phyloP scores from a whole-genome alignment of 192 early-diverging fungal species.

The Chytriomyces sp. region DNA sequence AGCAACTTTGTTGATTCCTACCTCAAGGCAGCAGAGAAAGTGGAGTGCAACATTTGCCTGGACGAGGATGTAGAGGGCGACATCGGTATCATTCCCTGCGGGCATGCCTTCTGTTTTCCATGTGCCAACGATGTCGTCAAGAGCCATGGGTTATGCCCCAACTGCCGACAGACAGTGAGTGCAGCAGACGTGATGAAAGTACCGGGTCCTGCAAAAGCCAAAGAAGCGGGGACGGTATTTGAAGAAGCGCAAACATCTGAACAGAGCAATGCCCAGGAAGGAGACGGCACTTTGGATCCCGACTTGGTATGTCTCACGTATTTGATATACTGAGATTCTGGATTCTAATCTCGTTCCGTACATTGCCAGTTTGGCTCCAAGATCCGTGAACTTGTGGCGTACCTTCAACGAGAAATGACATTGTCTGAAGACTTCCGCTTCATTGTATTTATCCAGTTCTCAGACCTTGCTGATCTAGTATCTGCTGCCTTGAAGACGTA shows the following conservation, averaged over 20 bases:
- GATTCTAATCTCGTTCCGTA: too few species aligned
- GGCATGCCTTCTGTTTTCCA: constrained; percentile 32
- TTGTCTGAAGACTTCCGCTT: not conserved
- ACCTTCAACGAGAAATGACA: constrained; percentile 2
- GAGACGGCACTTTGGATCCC: not conserved
- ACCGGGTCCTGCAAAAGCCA: not conserved
- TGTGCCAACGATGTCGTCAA: constrained; percentile 26
- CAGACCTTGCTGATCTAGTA: constrained; percentile 18
- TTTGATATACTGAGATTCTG: too few species aligned
- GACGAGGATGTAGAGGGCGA: constrained; percentile 18
- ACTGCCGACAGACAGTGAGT: not conserved
- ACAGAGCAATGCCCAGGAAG: not conserved
- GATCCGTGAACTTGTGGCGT: constrained; percentile 23
- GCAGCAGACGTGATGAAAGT: not conserved
- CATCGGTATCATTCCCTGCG: constrained; percentile 22
- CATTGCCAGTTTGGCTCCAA: constrained; percentile 29
- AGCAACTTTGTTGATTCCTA: constrained; percentile 28
- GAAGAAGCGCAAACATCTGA: not conserved
- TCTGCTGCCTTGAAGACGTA: constrained; percentile 14
- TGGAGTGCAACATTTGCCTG: constrained; percentile 16
- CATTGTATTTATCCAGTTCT: constrained; percentile 23
- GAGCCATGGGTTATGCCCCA: not conserved
- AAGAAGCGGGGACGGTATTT: not conserved
- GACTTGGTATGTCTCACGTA: not conserved
- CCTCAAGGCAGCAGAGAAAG: not conserved